Base-by-base conservation (phyloP, 2,329 filamentous ascomycete genomes). In the Ploettnerulaceae sp. region DNA sequence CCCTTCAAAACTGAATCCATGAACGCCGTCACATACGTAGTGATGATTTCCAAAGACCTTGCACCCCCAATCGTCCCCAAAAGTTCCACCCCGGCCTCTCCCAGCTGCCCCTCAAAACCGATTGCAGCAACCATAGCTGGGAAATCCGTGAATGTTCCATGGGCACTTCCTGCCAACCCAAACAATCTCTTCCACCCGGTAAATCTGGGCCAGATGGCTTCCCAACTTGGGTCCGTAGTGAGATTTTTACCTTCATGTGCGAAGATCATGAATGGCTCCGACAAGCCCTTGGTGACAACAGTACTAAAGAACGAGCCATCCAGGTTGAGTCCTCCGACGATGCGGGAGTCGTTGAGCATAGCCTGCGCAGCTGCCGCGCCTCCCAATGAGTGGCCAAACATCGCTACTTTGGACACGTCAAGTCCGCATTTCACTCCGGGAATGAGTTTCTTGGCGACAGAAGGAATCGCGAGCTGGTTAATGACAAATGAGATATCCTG, bases 301-400 rank as follows among this genome's bases (percentile, higher is more conserved):
- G 51, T 38, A 1, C 64, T 61, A 37, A 61, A 63, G 32, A 68
- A 55, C 3, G 48, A 39, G 2, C 69, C 68, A 48, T 71, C 69
- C 14, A 70, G 54, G 36, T 68, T 67, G 5, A 70, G 48, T 2
- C 66, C 67, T 2, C 59, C 65, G 1, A 56, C 47, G 25, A 70
- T 53, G 2, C 67, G 54, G 1, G 42, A 36, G 24, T 69, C 66
- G 9, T 47, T 33, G 3, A 59, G 49, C 49, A 66, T 58, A 2
- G 61, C 60, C 14, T 52, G 53, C 7, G 63, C 66, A 0, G 66
- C 57, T 3, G 64, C 55, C 4, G 66, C 64, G 2, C 64, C 64
- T 2, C 65, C 64, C 9, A 63, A 54, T 1, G 63, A 66, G 17
- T 65, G 61, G 1, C 68, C 67, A 14, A 39, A 62, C 38, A 48